These are phyloP conservation scores for Boeremia lycopersici DNA, from an alignment of 2,329 filamentous ascomycete species.

Conservation along the genomic window DNA sequence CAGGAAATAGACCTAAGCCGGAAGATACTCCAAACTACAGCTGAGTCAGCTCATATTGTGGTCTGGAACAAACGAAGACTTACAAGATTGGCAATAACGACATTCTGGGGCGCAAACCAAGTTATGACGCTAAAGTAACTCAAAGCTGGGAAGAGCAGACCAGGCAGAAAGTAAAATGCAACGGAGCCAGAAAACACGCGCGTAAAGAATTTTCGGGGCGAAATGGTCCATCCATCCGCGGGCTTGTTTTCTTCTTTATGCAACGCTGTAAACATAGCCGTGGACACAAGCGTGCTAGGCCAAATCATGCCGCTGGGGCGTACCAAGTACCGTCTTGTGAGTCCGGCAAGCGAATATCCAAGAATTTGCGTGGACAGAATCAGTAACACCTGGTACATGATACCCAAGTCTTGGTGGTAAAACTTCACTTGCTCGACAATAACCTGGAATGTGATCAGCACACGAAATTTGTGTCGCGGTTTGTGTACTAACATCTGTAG, in stretches of 20 bases:
- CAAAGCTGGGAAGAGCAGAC: slow-evolving; percentile 79
- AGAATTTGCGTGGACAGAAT: slow-evolving; percentile 86
- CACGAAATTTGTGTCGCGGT: background rate
- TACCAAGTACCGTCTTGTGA: slow-evolving; percentile 81
- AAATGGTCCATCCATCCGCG: slow-evolving; percentile 82
- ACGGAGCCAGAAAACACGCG: slow-evolving; percentile 73
- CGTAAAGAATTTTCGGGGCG: slow-evolving; percentile 83
- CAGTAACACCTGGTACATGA: slow-evolving; percentile 79
- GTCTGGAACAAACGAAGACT: slow-evolving; percentile 14
- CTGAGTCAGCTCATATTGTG: slow-evolving; percentile 10
- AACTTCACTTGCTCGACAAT: slow-evolving; percentile 91
- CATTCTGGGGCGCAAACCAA: slow-evolving; percentile 85
- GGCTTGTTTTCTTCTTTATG: slow-evolving; percentile 84
- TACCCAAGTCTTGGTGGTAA: slow-evolving; percentile 79
- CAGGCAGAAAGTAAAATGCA: slow-evolving; percentile 83
- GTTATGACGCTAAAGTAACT: slow-evolving; percentile 90
- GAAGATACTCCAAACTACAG: slow-evolving; percentile 77
- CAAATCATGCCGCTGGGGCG: slow-evolving; percentile 89
- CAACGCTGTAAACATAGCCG: slow-evolving; percentile 85
- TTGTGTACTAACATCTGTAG: slow-evolving; percentile 67
- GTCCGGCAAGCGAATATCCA: slow-evolving; percentile 83
- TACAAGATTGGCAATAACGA: slow-evolving; percentile 80
- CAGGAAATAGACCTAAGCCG: slow-evolving; percentile 79
- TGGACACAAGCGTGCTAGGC: slow-evolving; percentile 86
- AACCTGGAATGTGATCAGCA: slow-evolving; percentile 53